Evolutionary conservation across 2,329 filamentous ascomycete species (phyloP).

Genomic region (Epicoccum nigrum): DNA sequence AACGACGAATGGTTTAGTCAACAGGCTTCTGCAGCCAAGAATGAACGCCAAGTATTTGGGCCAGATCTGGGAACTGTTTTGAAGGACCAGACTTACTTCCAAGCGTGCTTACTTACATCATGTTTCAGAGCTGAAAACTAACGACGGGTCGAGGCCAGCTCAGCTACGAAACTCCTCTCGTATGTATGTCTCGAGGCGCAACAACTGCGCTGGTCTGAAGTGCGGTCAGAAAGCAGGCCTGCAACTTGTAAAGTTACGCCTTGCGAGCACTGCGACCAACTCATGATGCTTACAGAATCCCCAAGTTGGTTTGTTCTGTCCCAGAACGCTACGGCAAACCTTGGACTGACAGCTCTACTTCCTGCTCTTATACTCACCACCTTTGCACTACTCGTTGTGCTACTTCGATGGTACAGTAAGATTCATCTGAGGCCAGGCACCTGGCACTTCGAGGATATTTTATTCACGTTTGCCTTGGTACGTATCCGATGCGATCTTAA

Average conservation of each 20-base stretch:
- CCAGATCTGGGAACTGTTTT: no score
- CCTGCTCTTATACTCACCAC: slow-evolving; percentile 33
- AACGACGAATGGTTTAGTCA: no score
- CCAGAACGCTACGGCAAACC: slow-evolving; percentile 28
- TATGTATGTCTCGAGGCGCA: no score
- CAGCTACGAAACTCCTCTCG: no score
- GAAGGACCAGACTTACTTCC: no score
- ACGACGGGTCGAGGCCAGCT: no score
- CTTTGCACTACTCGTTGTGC: slow-evolving; percentile 32
- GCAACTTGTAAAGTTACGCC: not conserved
- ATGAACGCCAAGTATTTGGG: no score
- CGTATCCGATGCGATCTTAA: not conserved
- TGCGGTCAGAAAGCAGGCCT: not conserved
- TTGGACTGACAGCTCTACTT: slow-evolving; percentile 31
- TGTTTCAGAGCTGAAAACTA: no score
- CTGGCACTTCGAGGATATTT: slow-evolving; percentile 33
- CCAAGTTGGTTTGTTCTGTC: slow-evolving; percentile 36
- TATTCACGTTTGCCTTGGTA: slow-evolving; percentile 37
- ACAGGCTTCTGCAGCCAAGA: no score
- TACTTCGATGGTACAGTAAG: slow-evolving; percentile 39
- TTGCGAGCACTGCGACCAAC: not conserved
- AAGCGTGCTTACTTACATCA: no score
- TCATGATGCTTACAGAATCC: slow-evolving; percentile 23
- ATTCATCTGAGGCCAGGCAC: slow-evolving; percentile 18
- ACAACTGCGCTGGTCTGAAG: not conserved